Conservation (phyloP, 2,329 filamentous ascomycete species). For the Orbilia brochopaga region DNA sequence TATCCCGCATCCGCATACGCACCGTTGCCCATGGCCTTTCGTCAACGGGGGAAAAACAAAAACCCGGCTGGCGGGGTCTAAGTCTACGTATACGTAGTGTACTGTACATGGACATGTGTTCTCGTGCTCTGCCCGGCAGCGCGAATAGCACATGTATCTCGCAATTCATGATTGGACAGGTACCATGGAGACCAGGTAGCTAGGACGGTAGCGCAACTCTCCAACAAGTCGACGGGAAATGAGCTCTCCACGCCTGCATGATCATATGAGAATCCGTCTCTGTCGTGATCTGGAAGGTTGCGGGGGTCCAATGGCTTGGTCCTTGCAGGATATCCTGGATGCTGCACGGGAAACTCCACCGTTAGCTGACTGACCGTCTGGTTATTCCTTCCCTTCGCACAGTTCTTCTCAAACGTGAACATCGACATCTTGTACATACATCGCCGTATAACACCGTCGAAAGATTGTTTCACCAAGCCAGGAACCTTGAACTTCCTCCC, state of each 20-base stretch:
- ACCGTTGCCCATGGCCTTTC: background rate
- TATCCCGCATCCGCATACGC: constrained; percentile 6
- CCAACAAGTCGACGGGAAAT: background rate
- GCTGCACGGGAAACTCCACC: background rate
- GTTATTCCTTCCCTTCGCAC: too few relatives aligned
- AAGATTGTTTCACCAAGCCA: background rate
- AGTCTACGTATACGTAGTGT: background rate
- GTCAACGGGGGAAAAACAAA: background rate
- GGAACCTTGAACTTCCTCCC: background rate
- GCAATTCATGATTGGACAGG: constrained; percentile 7
- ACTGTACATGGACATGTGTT: background rate
- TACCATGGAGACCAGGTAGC: background rate
- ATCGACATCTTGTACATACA: too few relatives aligned
- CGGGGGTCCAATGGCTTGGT: background rate
- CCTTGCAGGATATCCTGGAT: background rate
- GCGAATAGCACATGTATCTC: background rate
- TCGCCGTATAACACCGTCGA: background rate
- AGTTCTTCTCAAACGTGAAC: background rate
- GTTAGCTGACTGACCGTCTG: background rate
- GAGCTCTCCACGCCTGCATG: background rate
- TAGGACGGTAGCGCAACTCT: background rate
- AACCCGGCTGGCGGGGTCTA: background rate
- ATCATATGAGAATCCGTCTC: background rate
- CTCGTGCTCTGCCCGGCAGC: constrained; percentile 1
- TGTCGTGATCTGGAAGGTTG: constrained; percentile 4